Base-by-base conservation (phyloP, 2,329 filamentous ascomycete species). In the Neopestalotiopsis clavispora region DNA sequence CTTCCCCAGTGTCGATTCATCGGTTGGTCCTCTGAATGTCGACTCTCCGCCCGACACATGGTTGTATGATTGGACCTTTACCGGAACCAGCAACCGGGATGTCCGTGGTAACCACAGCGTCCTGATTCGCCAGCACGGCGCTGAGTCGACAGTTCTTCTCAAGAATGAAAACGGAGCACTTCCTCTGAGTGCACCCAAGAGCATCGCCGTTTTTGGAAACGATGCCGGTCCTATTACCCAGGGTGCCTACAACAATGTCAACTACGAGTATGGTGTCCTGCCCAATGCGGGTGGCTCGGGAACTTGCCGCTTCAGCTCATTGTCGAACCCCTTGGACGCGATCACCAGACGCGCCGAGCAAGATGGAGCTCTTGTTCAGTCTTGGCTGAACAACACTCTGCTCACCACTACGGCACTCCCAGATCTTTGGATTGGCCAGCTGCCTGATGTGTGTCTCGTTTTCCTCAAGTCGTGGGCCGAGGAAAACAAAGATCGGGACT, bases 101-200 rank as follows among this genome's bases (percentile, higher is more conserved):
- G 82, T 83, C 66, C 85, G 86, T 0, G 88, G 84, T 23, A 83
- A 90, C 73, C 86, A 90, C 83, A 4, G 84, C 84, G 4, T 86
- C 74, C 20, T 77, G 77, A 73, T 86, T 84, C 38, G 82, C 83
- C 58, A 85, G 68, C 32, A 83, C 72, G 30, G 84, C 61, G 6
- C 80, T 80, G 66, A 83, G 80, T 68, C 67, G 2, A 65, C 69
- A 10, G 17, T 84, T 80, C 85, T 95, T 2, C 83, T 95, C 70
- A 95, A 95, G 84, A 95, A 95, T 80, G 81, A 81, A 40, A 84
- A 85, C 70, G 85, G 84, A 49, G 84, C 84, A 1, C 83, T 94
- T 6, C 92, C 92, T 0, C 81, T 89, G 56, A 85, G 85, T 74
- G 80, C 80, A 3, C 84, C 84, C 89, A 78, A 90, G 84, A 78